phyloP scores from a whole-genome alignment of 768 basidiomycete species.

The Leccinum broughii region DNA sequence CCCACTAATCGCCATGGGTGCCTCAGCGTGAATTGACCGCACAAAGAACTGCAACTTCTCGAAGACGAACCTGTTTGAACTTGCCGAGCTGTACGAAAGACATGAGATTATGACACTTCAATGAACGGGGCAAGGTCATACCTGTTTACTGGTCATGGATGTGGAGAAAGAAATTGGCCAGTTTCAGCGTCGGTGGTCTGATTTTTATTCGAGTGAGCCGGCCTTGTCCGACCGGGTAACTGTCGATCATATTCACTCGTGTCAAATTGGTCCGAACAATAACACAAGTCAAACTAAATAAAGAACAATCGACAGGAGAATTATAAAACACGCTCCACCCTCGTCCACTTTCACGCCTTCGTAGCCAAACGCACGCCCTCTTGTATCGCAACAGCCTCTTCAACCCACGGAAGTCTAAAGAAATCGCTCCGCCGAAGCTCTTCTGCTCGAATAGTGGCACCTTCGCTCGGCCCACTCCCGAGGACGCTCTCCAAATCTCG shows the following conservation, averaged over 20 bases:
- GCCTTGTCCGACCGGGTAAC: slow-evolving; percentile 12
- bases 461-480: slow-evolving; percentile 84
- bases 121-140: slow-evolving; percentile 24
- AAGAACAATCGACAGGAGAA: slow-evolving; percentile 4
- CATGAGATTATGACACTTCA: background rate
- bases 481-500: slow-evolving; percentile 86
- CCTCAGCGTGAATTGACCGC: slow-evolving; percentile 19
- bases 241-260: slow-evolving; percentile 5
- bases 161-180: slow-evolving; percentile 3
- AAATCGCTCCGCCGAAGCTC: slow-evolving; percentile 88
- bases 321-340: background rate
- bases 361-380: slow-evolving; percentile 74
- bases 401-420: slow-evolving; percentile 91
- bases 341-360: slow-evolving; percentile 34
- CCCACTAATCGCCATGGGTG: slow-evolving; percentile 58
- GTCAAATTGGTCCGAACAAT: background rate
- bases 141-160: slow-evolving; percentile 69
- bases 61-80: slow-evolving; percentile 62
- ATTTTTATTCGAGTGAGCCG: slow-evolving; percentile 22
- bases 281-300: background rate
- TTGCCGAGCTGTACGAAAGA: slow-evolving; percentile 61
- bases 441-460: slow-evolving; percentile 79
- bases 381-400: slow-evolving; percentile 81
- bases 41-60: slow-evolving; percentile 4
- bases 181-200: slow-evolving; percentile 9